Conservation (phyloP, 2,329 filamentous ascomycete genomes). For the Annulohypoxylon truncatum region DNA sequence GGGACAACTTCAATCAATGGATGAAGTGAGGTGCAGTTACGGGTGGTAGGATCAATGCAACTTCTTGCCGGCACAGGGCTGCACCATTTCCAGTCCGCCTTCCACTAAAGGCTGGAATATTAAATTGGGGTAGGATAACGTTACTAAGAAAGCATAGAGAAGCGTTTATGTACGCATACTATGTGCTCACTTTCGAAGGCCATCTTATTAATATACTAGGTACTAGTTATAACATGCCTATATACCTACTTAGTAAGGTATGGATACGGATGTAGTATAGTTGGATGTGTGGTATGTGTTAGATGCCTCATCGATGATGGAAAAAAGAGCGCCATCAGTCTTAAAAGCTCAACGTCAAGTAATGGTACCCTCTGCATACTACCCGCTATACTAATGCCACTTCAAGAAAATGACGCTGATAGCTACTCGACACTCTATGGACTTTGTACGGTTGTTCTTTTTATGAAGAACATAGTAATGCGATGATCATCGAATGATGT, state of each 20-base stretch:
- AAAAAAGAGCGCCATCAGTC: background rate
- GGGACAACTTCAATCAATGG: conserved; percentile 5
- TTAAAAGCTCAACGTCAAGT: conserved; percentile 9
- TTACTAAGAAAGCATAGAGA: background rate
- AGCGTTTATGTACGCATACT: background rate
- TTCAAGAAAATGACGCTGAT: conserved; percentile 31
- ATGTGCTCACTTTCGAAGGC: conserved; percentile 1
- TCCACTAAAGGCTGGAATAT: conserved; percentile 24
- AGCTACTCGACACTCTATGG: background rate
- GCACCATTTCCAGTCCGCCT: conserved; percentile 23
- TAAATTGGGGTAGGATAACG: conserved; percentile 29
- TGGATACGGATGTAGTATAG: background rate
- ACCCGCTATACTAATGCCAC: conserved; percentile 23
- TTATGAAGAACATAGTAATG: conserved; percentile 26
- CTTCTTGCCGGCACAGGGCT: conserved; percentile 39
- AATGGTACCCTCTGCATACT: conserved; percentile 27
- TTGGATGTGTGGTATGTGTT: background rate
- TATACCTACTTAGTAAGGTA: background rate
- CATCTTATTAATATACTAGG: background rate
- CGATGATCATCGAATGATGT: conserved; percentile 39
- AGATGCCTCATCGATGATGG: conserved; percentile 21
- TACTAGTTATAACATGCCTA: background rate
- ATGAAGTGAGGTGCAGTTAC: conserved; percentile 10
- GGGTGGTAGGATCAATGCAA: conserved; percentile 37
- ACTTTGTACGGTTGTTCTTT: conserved; percentile 16